phyloP scores from a whole-genome alignment of 768 basidiomycete species.

The Dioszegia aurantiaca region DNA sequence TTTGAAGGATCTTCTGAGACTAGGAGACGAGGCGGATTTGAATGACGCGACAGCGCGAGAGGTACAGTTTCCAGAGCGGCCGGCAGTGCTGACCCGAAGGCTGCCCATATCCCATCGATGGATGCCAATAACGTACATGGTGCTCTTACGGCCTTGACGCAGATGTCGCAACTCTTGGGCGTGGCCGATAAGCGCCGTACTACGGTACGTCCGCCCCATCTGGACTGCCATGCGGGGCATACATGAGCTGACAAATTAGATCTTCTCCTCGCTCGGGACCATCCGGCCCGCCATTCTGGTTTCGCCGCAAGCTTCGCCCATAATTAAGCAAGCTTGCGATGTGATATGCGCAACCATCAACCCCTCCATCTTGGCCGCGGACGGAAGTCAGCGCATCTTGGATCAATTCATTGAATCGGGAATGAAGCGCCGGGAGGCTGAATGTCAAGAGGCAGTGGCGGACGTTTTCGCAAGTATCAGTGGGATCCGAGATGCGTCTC shows the following conservation, averaged over 20 bases:
- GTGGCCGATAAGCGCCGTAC: conserved; percentile 54
- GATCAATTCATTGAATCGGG: conserved; percentile 60
- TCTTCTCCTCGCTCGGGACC: conserved; percentile 61
- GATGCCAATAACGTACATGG: conserved; percentile 78
- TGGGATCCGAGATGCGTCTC: conserved; percentile 64
- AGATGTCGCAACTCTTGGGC: conserved; percentile 61
- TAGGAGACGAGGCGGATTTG: conserved; percentile 55
- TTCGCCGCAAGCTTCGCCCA: conserved; percentile 66
- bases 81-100: too few species aligned
- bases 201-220: conserved; percentile 54
- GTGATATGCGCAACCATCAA: conserved; percentile 67
- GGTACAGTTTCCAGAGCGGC: conserved; percentile 30
- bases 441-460: conserved; percentile 76
- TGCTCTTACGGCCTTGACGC: conserved; percentile 67
- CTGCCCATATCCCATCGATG: conserved; percentile 62
- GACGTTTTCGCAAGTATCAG: conserved; percentile 68
- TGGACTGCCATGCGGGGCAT: background rate
- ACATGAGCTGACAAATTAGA: conserved; percentile 56
- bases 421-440: conserved; percentile 63
- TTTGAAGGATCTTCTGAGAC: conserved; percentile 64
- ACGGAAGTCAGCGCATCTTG: conserved; percentile 54
- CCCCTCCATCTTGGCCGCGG: conserved; percentile 55
- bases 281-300: conserved; percentile 64
- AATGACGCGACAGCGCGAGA: conserved; percentile 32
- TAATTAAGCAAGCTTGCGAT: conserved; percentile 69